These are phyloP conservation scores for Elsinoe arachidis DNA, from an alignment of 2,329 filamentous ascomycete species.

Conservation along the genomic window DNA sequence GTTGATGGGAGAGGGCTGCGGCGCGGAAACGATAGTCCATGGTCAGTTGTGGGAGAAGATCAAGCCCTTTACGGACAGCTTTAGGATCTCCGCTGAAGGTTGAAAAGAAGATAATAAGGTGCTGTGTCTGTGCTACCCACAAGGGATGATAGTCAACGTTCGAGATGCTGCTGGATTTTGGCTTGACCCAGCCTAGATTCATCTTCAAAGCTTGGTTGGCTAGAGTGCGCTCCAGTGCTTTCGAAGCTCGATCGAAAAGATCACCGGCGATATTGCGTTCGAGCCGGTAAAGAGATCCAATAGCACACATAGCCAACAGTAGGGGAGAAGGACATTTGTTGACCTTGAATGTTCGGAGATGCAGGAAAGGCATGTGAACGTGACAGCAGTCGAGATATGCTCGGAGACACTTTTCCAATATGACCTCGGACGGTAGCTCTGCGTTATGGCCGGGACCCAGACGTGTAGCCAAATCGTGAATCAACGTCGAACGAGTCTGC, in stretches of 20 bases:
- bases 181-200: conserved; percentile 10
- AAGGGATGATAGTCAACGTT: conserved; percentile 14
- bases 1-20: conserved; percentile 4
- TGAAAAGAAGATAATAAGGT: conserved; percentile 19
- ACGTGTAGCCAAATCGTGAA: not conserved
- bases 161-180: conserved; percentile 16
- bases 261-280: conserved; percentile 25
- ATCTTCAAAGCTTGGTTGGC: conserved; percentile 8
- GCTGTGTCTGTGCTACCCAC: conserved; percentile 23
- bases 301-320: conserved; percentile 29
- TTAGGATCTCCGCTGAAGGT: conserved; percentile 13
- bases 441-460: conserved; percentile 14
- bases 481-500: conserved; percentile 2
- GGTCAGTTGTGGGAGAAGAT: conserved; percentile 1
- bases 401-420: conserved; percentile 1
- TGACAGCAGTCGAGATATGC: conserved; percentile 28
- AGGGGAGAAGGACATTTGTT: conserved; percentile 24
- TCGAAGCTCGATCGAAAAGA: conserved; percentile 19
- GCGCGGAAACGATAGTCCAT: conserved; percentile 4
- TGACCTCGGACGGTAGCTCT: conserved; percentile 23
- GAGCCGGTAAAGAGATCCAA: conserved; percentile 29
- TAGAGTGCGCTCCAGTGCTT: conserved; percentile 4
- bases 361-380: conserved; percentile 28
- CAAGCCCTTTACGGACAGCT: conserved; percentile 5
- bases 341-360: conserved; percentile 26